phyloP scores from a whole-genome alignment of 805 yeast genomes.

The Kuraishia molischiana region DNA sequence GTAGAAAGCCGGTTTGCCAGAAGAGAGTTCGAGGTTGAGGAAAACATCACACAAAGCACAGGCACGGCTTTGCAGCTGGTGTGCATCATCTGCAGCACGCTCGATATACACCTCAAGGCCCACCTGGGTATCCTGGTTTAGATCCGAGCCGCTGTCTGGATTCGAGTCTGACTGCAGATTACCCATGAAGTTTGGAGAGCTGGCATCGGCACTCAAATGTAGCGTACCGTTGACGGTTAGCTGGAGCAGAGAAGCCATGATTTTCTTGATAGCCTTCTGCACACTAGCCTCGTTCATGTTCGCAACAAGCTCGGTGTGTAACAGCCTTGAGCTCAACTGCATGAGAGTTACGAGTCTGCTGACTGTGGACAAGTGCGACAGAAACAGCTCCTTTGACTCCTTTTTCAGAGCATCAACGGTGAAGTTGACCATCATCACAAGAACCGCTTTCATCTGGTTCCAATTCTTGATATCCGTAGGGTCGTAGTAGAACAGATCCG shows the following conservation, averaged over 20 bases:
- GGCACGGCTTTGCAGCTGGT: conserved; percentile 10
- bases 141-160: neutral
- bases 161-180: conserved; percentile 5
- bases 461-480: conserved; percentile 51
- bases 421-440: conserved; percentile 36
- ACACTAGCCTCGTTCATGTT: conserved; percentile 38
- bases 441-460: conserved; percentile 41
- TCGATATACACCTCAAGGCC: conserved; percentile 7
- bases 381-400: conserved; percentile 40
- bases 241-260: conserved; percentile 48
- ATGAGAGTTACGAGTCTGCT: conserved; percentile 42
- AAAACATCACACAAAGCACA: conserved; percentile 9
- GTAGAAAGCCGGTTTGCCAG: conserved; percentile 10
- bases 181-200: conserved; percentile 14
- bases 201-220: conserved; percentile 32
- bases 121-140: neutral
- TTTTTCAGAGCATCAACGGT: conserved; percentile 41
- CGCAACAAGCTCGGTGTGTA: conserved; percentile 37
- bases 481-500: conserved; percentile 45
- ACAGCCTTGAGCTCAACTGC: conserved; percentile 45
- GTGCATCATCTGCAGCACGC: conserved; percentile 14
- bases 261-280: conserved; percentile 37
- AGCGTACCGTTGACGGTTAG: conserved; percentile 56
- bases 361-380: conserved; percentile 40
- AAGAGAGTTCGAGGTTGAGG: conserved; percentile 7